phyloP scores from a whole-genome alignment of 2,329 filamentous ascomycete species.

The Alternaria sp. region DNA sequence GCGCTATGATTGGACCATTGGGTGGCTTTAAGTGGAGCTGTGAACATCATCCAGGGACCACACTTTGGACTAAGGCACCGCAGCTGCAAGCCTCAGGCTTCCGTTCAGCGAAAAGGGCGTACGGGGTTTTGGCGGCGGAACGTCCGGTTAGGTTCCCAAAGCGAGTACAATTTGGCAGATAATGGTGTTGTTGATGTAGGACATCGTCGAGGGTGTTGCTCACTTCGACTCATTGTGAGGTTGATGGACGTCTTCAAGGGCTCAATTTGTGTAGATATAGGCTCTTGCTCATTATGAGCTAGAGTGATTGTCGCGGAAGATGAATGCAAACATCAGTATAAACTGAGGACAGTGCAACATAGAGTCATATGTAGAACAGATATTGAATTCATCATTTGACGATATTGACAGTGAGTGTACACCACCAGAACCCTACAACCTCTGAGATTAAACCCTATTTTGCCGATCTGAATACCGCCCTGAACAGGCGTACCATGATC shows the following conservation, averaged over 20 bases:
- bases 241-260: neutral
- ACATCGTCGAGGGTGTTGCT: neutral
- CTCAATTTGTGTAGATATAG: neutral
- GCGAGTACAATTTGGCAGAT: neutral
- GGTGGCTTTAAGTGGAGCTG: neutral
- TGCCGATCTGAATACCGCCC: slow-evolving; percentile 38
- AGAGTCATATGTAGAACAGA: slow-evolving; percentile 6
- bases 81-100: neutral
- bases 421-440: neutral
- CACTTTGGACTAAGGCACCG: neutral
- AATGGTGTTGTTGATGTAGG: neutral
- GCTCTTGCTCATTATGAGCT: slow-evolving; percentile 2
- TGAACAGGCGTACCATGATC: slow-evolving; percentile 29
- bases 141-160: neutral
- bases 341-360: neutral
- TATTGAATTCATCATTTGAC: slow-evolving; percentile 5
- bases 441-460: slow-evolving; percentile 36
- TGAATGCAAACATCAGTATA: neutral
- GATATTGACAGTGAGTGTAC: slow-evolving; percentile 16
- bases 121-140: neutral
- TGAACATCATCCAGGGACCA: neutral
- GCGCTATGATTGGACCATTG: slow-evolving; percentile 5
- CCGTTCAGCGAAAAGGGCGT: neutral
- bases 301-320: neutral
- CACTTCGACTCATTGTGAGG: slow-evolving; percentile 11